phyloP scores from a whole-genome alignment of 306 rosid genomes.

The Cicer bijugum region DNA sequence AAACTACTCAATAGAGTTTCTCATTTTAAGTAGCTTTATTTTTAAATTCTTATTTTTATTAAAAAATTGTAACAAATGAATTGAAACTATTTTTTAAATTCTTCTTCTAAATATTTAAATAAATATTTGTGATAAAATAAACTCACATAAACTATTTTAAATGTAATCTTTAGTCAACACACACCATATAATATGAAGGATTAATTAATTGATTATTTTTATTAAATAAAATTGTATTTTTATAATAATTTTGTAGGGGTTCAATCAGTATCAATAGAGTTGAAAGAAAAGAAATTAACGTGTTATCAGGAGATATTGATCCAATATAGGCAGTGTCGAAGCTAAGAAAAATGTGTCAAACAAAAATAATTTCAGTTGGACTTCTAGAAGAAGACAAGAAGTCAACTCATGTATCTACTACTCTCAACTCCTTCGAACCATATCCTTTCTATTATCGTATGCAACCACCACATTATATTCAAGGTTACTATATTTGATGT shows the following conservation, averaged over 20 bases:
- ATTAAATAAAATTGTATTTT: too few species aligned
- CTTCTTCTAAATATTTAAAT: too few species aligned
- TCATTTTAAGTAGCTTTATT: too few species aligned
- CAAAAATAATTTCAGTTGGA: slow-evolving; percentile 63
- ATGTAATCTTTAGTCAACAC: too few species aligned
- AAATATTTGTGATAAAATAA: too few species aligned
- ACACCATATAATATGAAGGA: too few species aligned
- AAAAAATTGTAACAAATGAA: too few species aligned
- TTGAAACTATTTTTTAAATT: too few species aligned
- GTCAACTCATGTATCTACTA: neutral
- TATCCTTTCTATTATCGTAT: slow-evolving; percentile 27
- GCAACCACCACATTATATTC: slow-evolving; percentile 3
- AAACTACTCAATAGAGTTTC: too few species aligned
- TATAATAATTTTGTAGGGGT: neutral
- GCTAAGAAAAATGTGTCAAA: neutral
- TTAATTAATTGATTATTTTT: too few species aligned
- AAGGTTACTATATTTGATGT: slow-evolving; percentile 3
- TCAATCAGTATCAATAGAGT: neutral
- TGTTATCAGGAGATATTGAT: neutral
- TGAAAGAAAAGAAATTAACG: neutral
- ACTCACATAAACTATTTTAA: too few species aligned
- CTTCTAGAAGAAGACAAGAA: slow-evolving; percentile 56
- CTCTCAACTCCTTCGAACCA: neutral
- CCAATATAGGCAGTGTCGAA: neutral
- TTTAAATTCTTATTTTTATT: too few species aligned